Evolutionary conservation across 1,284 basidiomycete species (phyloP).

Genomic region (Heterobasidion parviporum): DNA sequence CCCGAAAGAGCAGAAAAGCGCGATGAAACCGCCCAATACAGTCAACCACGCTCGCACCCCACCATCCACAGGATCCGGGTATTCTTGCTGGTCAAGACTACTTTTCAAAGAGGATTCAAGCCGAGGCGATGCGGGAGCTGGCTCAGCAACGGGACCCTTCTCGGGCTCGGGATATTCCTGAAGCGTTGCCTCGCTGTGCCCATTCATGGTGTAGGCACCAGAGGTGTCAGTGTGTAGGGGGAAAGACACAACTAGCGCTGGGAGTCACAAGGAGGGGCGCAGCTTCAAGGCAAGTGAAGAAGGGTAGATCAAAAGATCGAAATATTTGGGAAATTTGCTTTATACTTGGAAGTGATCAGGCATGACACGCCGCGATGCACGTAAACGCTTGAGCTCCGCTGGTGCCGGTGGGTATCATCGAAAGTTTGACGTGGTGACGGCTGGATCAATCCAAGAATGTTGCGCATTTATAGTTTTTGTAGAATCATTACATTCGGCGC

Average conservation of each 20-base stretch:
- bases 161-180: background rate
- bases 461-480: background rate
- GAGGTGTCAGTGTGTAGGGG: background rate
- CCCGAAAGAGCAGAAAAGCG: slow-evolving; percentile 29
- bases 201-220: background rate
- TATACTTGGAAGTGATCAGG: background rate
- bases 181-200: background rate
- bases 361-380: background rate
- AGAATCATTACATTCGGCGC: background rate
- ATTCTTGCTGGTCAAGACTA: background rate
- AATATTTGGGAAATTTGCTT: background rate
- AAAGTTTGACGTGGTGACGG: background rate
- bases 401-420: background rate
- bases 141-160: background rate
- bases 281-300: background rate
- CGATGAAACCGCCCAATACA: slow-evolving; percentile 26
- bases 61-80: slow-evolving; percentile 15
- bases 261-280: background rate
- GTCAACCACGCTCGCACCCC: slow-evolving; percentile 26
- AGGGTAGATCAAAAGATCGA: background rate
- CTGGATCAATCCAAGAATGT: background rate
- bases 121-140: background rate
- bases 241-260: background rate
- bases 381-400: background rate
- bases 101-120: background rate